Evolutionary conservation across 2,329 filamentous ascomycete species (phyloP), one percentile per base, ranked within the genome.

Genomic region (Amauroascus verrucosus): DNA sequence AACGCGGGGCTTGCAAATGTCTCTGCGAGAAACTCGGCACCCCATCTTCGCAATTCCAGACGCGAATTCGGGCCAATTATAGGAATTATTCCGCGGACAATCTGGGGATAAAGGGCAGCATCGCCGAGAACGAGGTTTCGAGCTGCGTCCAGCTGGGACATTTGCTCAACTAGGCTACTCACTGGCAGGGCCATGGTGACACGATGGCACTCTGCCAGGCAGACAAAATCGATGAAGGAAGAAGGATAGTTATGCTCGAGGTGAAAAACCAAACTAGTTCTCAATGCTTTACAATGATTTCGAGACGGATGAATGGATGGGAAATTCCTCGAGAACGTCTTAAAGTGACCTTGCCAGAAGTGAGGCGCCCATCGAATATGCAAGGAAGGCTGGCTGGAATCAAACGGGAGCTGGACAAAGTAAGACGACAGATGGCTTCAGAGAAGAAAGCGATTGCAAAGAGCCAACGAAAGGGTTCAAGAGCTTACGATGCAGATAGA

Each of bases 1-100:
- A 97, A 77, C 20, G 85, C 82, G n/a, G 94, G 93, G 56, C 88
- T 94, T 54, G 93, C 85, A 72, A 98, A 97, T 1, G 90, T 89
- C 74, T 98, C 93, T 54, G 91, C 89, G 41, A 98, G 77, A 66
- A 98, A 98, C 57, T 96, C 90, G 58, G 90, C 85, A 24, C 91
- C 93, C 93, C 93, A 98, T 84, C 90, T 78, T 70, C 89, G 85
- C 63, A 97, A 75, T 70, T 95, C 88, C 54, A 95, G 72, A 57
- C 81, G 79, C 58, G 87, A 79, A 59, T 78, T 77, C 49, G 85
- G 81, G 56, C 84, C 83, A 69, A 96, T 86, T 63, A 97, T 90
- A 53, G 90, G 89, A n/a, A 97, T 75, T 58, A 97, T 88, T 46
- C 88, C 89, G 65, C 88, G 86, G 58, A 98, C 84, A 66, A 98